phyloP scores from a whole-genome alignment of 2,329 filamentous ascomycete genomes.

The Phialocephala subalpina region DNA sequence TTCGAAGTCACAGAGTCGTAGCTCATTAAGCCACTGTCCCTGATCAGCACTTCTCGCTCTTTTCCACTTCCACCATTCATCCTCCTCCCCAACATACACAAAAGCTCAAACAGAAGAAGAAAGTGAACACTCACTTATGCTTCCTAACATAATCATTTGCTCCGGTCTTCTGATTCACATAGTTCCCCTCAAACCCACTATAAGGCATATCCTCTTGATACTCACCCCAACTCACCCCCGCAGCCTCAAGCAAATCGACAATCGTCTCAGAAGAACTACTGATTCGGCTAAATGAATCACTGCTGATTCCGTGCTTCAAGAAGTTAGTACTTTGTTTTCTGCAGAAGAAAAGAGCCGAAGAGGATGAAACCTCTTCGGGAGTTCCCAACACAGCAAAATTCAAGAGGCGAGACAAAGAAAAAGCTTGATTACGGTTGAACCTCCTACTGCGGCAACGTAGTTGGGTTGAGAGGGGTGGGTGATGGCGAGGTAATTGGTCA shows the following conservation, averaged over 20 bases:
- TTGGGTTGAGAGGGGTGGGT: conserved; percentile 81
- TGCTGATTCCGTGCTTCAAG: conserved; percentile 76
- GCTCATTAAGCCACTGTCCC: conserved; percentile 56
- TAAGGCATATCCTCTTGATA: conserved; percentile 83
- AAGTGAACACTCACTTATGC: conserved; percentile 64
- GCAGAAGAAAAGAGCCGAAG: too few relatives aligned
- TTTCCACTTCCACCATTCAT: neutral
- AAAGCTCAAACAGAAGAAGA: neutral
- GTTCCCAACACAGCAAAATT: too few relatives aligned
- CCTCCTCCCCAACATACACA: neutral
- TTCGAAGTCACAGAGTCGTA: conserved; percentile 70
- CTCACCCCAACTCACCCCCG: conserved; percentile 63
- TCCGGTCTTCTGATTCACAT: conserved; percentile 68
- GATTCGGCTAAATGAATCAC: conserved; percentile 68
- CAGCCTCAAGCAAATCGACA: conserved; percentile 57
- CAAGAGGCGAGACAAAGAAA: too few relatives aligned
- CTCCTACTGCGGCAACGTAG: conserved; percentile 73
- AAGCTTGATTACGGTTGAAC: too few relatives aligned
- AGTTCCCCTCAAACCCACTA: conserved; percentile 75
- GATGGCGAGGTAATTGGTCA: conserved; percentile 66
- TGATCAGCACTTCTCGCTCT: neutral
- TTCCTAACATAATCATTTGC: conserved; percentile 83
- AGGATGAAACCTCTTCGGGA: too few relatives aligned
- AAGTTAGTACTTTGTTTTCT: too few relatives aligned
- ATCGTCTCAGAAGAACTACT: conserved; percentile 65